Evolutionary conservation across 352 stramenopile species (phyloP).

Genomic region (Aphanomyces cochlioides): DNA sequence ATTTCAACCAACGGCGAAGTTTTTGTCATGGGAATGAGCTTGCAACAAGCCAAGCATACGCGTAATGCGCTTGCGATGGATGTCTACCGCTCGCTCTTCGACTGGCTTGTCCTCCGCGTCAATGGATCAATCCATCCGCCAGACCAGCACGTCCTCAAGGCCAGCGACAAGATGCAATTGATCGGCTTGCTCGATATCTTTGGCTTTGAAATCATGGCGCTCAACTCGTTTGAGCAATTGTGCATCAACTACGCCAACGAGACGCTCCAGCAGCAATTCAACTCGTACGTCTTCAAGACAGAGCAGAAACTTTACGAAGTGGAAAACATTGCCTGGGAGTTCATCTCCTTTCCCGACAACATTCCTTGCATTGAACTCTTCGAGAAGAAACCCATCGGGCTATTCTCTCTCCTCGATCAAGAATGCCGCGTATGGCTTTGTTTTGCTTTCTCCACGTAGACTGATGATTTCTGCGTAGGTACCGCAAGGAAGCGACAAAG

Average conservation of each 20-base stretch:
- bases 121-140: constrained; percentile 76
- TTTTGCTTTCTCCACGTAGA: background rate
- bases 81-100: constrained; percentile 89
- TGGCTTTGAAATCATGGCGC: constrained; percentile 82
- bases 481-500: constrained; percentile 63
- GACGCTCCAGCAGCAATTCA: constrained; percentile 85
- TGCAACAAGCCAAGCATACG: constrained; percentile 63
- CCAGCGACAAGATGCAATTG: constrained; percentile 39
- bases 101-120: constrained; percentile 91
- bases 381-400: constrained; percentile 64
- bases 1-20: constrained; percentile 69
- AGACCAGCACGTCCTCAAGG: background rate
- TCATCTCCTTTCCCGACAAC: constrained; percentile 83
- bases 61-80: constrained; percentile 90
- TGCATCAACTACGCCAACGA: constrained; percentile 91
- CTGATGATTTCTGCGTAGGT: constrained; percentile 28
- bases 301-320: constrained; percentile 73
- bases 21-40: constrained; percentile 62
- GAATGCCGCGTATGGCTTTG: constrained; percentile 55
- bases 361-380: constrained; percentile 70
- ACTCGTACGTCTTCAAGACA: constrained; percentile 90
- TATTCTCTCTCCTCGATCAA: constrained; percentile 81
- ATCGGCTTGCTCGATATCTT: constrained; percentile 87
- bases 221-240: constrained; percentile 87
- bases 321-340: constrained; percentile 70